Evolutionary conservation across 495 filamentous ascomycete species (phyloP).

Genomic region (Pyrenopolyporus hunteri): DNA sequence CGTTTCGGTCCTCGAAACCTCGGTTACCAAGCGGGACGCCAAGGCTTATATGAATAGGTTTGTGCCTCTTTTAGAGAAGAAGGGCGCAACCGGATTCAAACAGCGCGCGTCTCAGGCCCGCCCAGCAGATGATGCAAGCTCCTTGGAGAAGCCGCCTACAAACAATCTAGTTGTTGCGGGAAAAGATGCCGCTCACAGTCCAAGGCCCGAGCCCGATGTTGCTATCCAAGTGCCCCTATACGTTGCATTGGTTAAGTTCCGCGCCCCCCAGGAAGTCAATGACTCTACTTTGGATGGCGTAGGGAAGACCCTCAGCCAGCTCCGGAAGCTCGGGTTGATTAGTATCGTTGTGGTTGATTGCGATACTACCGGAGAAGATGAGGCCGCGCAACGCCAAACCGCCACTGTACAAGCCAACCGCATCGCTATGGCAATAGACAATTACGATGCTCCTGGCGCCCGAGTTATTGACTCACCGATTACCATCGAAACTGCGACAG

Average conservation of each 20-base stretch:
- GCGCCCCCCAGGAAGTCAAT: constrained; percentile 70
- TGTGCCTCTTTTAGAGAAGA: constrained; percentile 56
- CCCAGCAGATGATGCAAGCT: constrained; percentile 2
- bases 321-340: constrained; percentile 78
- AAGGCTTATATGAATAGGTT: constrained; percentile 85
- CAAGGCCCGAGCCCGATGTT: constrained; percentile 57
- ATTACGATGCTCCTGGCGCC: constrained; percentile 66
- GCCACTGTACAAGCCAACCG: constrained; percentile 73
- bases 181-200: constrained; percentile 43
- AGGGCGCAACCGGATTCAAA: constrained; percentile 43
- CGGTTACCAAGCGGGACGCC: constrained; percentile 88
- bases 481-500: constrained; percentile 29
- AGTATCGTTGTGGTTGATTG: constrained; percentile 84
- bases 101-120: constrained; percentile 44
- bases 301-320: constrained; percentile 80
- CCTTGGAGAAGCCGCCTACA: constrained; percentile 3
- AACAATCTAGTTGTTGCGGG: constrained; percentile 7
- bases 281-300: constrained; percentile 74
- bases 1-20: constrained; percentile 79
- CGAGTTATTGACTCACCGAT: constrained; percentile 72
- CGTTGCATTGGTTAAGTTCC: constrained; percentile 85
- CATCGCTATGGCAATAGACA: constrained; percentile 73
- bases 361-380: constrained; percentile 44
- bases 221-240: constrained; percentile 64
- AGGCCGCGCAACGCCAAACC: constrained; percentile 32